Evolutionary conservation across 2,329 filamentous ascomycete genomes (phyloP), one percentile per base, ranked within the genome.

Genomic region (Phialophora verrucosa): DNA sequence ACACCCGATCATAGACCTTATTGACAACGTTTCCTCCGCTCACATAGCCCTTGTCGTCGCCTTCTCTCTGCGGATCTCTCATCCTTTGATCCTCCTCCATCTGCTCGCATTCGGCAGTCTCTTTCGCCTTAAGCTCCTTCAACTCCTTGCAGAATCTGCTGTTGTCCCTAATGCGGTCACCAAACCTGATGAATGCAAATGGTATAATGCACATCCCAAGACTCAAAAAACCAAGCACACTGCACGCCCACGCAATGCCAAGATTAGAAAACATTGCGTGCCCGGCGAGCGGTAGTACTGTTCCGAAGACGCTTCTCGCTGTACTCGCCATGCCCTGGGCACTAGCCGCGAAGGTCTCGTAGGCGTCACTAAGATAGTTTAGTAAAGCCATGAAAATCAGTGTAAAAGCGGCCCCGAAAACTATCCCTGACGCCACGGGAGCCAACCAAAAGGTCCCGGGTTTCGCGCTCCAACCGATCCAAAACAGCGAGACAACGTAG

Each of bases 351-450:
- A 85, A 90, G 54, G 87, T 83, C 69, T 87, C 84, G 75, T 90
- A 90, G n/a, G 88, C 87, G 71, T 90, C 88, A 35, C 85, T 87
- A 14, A 89, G 80, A 72, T 90, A 90, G 70, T 88, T 89, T 23
- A 89, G 77, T 29, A 89, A 79, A 0, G 86, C 84, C 76, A 88
- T 87, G 74, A 90, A 89, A 63, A 88, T 87, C 8, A 88, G 59
- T 31, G 78, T 80, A 72, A 87, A 89, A 10, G 86, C 88, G 64
- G 85, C 73, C 10, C 88, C 88, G 64, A 90, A 90, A 0, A 84
- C 79, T 0, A 90, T 72, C 0, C 88, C 88, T 0, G 86, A 85
- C 10, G 89, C 74, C 73, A 88, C 84, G 2, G 88, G 87, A 0
- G 75, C 74, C 2, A 76, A 73, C 77, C 78, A 79, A 63, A 77